Evolutionary conservation across 2,329 filamentous ascomycete species (phyloP), one percentile per base, ranked within the genome.

Genomic region (Alternaria sp.): DNA sequence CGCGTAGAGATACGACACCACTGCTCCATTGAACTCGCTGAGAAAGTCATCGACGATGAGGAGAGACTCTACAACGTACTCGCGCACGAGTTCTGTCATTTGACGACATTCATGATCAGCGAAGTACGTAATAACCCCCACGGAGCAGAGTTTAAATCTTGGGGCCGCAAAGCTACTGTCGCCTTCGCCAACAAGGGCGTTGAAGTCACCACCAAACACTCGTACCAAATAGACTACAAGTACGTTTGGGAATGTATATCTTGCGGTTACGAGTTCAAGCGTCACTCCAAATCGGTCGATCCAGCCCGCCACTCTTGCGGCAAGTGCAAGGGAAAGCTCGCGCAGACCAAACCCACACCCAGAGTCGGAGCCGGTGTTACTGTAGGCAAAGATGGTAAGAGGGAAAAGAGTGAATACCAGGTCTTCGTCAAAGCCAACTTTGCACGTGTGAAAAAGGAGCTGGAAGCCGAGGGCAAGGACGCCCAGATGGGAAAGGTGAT

Each of bases 11-110:
- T 80, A 57, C 78, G 77, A 26, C 88, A 94, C 75, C 80, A 87
- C 69, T 93, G 92, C 9, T 88, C 84, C 16, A 97, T 98, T 72
- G 94, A 98, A 75, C 87, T 98, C 3, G 92, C 94, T 0, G 88
- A 92, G 55, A 96, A 96, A 76, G 89, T 97, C 47, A 93, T 98
- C 63, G 88, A 93, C 74, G 86, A 90, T 71, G 87, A 64, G 67
- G 79, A 90, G 59, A 88, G 92, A 3, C 85, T 98, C 1, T 85
- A 95, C 64, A 97, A 97, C 77, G 93, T 95, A 0, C 81, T 98
- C n/a, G 93, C 94, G 0, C 95, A 99, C 76, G 95, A 99, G 72
- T 98, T 95, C 81, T 98, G 95, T 77, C 95, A 99, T 74, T 82
- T 98, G 1, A 90, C 92, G 43, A 96, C 93, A 71, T 97, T 94